These are phyloP conservation scores for Hibiscus trionum DNA, from an alignment of 345 rosid species.

Conservation along the genomic window DNA sequence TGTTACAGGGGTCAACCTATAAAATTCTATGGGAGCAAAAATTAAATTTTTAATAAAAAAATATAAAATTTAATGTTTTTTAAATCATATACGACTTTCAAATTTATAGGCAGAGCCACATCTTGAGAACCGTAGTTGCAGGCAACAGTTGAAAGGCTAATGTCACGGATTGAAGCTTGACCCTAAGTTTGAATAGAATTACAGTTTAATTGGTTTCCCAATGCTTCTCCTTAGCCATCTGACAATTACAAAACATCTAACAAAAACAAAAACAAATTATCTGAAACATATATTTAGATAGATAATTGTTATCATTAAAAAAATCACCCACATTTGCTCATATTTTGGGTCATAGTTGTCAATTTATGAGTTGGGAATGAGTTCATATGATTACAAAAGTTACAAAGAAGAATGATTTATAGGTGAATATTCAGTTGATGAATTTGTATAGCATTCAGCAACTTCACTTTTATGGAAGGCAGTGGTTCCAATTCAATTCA, in stretches of 20 bases:
- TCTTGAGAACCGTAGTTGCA: background rate
- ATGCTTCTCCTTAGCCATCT: background rate
- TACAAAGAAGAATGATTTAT: background rate
- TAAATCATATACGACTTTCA: no score
- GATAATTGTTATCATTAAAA: no score
- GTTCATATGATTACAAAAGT: background rate
- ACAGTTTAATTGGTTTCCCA: background rate
- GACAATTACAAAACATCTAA: background rate
- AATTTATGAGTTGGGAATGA: slow-evolving; percentile 1
- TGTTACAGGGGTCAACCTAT: no score
- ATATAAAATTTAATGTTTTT: no score
- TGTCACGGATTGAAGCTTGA: background rate
- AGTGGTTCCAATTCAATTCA: background rate
- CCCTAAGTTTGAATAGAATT: background rate
- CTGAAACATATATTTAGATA: background rate
- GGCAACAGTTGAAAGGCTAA: background rate
- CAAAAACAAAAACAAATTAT: background rate
- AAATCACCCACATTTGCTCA: background rate
- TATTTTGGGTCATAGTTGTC: background rate
- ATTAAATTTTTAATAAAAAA: no score
- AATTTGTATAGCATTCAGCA: background rate
- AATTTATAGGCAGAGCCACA: background rate
- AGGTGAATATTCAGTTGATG: background rate
- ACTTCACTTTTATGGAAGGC: background rate
- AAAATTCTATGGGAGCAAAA: no score